Evolutionary conservation across 306 rosid species (phyloP), one percentile per base, ranked within the genome.

Genomic region (Psophocarpus tetragonolobus): DNA sequence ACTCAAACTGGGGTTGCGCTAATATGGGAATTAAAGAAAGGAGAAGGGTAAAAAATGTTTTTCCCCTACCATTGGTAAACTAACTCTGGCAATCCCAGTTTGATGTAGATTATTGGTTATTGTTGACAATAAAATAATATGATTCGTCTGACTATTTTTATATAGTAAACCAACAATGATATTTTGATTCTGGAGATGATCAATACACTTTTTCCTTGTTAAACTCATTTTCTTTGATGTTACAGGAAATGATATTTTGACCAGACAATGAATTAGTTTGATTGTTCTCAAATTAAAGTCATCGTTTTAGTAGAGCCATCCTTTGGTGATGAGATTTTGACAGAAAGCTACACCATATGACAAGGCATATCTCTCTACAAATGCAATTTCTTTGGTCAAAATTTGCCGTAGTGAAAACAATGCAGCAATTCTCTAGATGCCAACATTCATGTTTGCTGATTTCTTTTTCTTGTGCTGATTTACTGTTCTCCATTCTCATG

Each of bases 161-260:
- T 33, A 20, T 24, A 44, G 6, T 60, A 36, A 76, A 13, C 41
- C 51, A 45, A 12, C 23, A 51, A 48, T 69, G 53, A 61, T 24
- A 29, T 71, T 50, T 67, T 35, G 27, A 21, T 27, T 58, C 64
- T 53, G 61, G 61, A 53, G 7, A 53, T 53, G 30, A 21, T 10
- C 8, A 70, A 75, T 56, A 35, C 5, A 32, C 10, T 70, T 63
- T 38, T 3, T 21, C 27, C 29, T 44, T 44, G 50, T 44, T 44
- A 18, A 44, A 30, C 3, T 36, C n/a, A 47, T 57, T 32, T 14
- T 24, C 33, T 67, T 41, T 71, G 65, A 66, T 76, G 36, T 76
- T 48, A 73, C 80, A 84, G 87, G 87, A 84, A 64, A 76, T 84
- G 87, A 76, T 76, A 73, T 73, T 80, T 80, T 84, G 83, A 80